Conservation (phyloP, 257 asterid genomes). For the Solanum pinnatisectum region DNA sequence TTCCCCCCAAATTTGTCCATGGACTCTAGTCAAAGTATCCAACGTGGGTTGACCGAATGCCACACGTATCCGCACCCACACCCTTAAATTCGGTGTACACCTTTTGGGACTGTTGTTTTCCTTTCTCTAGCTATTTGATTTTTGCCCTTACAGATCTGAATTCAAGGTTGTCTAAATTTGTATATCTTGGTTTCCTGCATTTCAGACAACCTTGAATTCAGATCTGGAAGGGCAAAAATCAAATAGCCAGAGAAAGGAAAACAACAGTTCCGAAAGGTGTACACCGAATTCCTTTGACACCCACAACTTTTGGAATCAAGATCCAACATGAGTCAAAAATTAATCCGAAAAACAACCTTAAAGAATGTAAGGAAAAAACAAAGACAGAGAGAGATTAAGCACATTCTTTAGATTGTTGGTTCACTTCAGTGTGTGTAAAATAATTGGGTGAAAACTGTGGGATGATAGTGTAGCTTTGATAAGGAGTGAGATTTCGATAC, state of each 20-base stretch:
- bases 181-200: too few species aligned
- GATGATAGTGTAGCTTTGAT: neutral
- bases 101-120: too few species aligned
- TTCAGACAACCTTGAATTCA: too few species aligned
- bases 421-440: neutral
- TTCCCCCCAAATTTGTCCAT: too few species aligned
- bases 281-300: neutral
- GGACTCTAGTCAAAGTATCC: too few species aligned
- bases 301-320: neutral
- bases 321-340: neutral
- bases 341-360: neutral
- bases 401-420: neutral
- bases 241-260: neutral
- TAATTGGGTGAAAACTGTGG: neutral
- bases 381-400: neutral
- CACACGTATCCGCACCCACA: too few species aligned
- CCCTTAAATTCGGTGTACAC: too few species aligned
- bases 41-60: too few species aligned
- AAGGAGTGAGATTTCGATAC: neutral
- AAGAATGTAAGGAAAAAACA: neutral
- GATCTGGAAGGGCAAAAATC: neutral
- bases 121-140: too few species aligned
- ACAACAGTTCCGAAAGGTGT: neutral
- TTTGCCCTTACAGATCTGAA: too few species aligned
- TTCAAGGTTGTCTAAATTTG: too few species aligned